Base-by-base conservation (phyloP, 202 grass and related monocot species). In the Zoysia matrella region DNA sequence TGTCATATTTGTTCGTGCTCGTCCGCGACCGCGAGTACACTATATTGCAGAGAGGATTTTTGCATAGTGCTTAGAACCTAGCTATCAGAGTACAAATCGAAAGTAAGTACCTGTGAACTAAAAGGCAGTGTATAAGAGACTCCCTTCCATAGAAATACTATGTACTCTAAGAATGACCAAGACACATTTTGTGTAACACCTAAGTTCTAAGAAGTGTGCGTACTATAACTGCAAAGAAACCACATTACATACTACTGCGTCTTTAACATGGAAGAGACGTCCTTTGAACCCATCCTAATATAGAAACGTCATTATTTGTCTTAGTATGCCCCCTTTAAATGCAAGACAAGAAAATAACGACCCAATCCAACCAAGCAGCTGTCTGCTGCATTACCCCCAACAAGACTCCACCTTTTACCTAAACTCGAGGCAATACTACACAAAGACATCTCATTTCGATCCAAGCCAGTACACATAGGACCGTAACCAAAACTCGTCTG, bases 381-480 rank as follows among this genome's bases (percentile, higher is more conserved):
- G 5, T 67, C 2, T 9, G 2, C 77, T 0, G 51, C 87, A 63
- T 43, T 63, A 22, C 30, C 10, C 48, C 74, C 8, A 67, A n/a
- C 78, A 78, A 3, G 1, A 14, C 3, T 7, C 15, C 7, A 4
- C 14, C 64, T 71, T 71, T 15, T 50, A 47, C 16, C 30, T 46
- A 3, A 56, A 80, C 61, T 52, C 71, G 9, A 76, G 44, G 57
- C 11, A 49, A 36, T 4, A n/a, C 58, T 44, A 72, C 4, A 66
- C 41, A 89, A 89, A 73, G 2, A 43, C 47, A 9, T 49, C 50
- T 43, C 9, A 18, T 76, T 89, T 72, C 18, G 2, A 76, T 57
- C 15, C 45, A 81, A 89, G 39, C 41, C 5, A 30, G 22, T 30
- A 45, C n/a, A 10, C 1, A 60, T 1, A 71, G n/a, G 13, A 11